Evolutionary conservation across 2,329 filamentous ascomycete genomes (phyloP).

Genomic region (Colletotrichum gloeosporioides): DNA sequence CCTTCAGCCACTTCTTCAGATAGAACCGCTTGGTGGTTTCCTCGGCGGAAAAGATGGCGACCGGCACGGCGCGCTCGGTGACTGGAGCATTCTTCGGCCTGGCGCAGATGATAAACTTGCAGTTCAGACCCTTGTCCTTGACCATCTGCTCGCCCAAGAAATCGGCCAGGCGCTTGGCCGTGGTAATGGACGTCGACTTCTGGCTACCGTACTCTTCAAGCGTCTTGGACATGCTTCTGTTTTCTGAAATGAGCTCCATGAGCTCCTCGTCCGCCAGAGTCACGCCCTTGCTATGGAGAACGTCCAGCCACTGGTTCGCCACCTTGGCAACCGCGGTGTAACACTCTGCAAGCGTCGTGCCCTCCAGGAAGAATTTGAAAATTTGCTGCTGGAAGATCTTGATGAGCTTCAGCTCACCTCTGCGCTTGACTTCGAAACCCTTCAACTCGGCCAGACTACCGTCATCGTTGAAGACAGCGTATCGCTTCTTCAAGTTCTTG

Average conservation of each 20-base stretch:
- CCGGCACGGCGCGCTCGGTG: slow-evolving; percentile 91
- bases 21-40: slow-evolving; percentile 87
- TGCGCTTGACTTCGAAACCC: slow-evolving; percentile 95
- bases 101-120: slow-evolving; percentile 98
- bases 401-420: slow-evolving; percentile 98
- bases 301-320: slow-evolving; percentile 95
- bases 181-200: slow-evolving; percentile 99
- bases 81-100: slow-evolving; percentile 87
- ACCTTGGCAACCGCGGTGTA: slow-evolving; percentile 93
- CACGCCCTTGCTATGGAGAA: slow-evolving; percentile 84
- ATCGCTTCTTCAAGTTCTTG: slow-evolving; percentile 99
- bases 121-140: slow-evolving; percentile 98
- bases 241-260: slow-evolving; percentile 99
- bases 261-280: slow-evolving; percentile 96
- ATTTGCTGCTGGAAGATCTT: slow-evolving; percentile 99
- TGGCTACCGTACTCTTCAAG: slow-evolving; percentile 94
- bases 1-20: slow-evolving; percentile 92
- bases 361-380: slow-evolving; percentile 98
- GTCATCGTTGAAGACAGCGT: slow-evolving; percentile 98
- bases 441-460: slow-evolving; percentile 95
- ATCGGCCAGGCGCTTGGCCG: slow-evolving; percentile 90
- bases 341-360: slow-evolving; percentile 83
- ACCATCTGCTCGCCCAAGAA: slow-evolving; percentile 99
- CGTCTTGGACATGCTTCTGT: slow-evolving; percentile 97
- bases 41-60: slow-evolving; percentile 96